Evolutionary conservation across 1,284 basidiomycete genomes (phyloP), one percentile per base, ranked within the genome.

Genomic region (Leccinum fallax): DNA sequence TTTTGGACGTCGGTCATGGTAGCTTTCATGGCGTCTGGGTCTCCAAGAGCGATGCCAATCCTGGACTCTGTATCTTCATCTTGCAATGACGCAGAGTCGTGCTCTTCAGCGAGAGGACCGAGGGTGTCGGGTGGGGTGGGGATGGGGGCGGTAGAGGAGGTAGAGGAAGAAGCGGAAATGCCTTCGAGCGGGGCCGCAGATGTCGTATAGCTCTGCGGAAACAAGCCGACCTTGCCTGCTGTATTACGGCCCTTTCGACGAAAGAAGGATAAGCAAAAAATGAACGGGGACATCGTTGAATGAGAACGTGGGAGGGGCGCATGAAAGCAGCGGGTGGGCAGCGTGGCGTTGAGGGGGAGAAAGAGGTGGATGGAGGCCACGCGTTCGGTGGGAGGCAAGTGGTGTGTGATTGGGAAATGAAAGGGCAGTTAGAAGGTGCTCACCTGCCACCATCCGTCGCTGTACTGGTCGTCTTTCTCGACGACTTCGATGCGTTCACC

Each of bases 391-490:
- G 32, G 40, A 43, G 52, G 53, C 57, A 53, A 55, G 55, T 52
- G 52, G 15, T 46, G 55, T 64, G 54, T 64, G 40, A n/a, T 53
- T 38, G 38, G 57, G 53, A 61, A 60, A 64, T 71, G 69, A 70
- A 61, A 53, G 48, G 55, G 26, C 0, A n/a, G 51, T 32, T 32
- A 32, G 10, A 32, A 10, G 32, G 53, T 63, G 81, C 92, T 77
- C 71, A 95, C 95, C 86, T 94, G 90, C 94, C 94, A 98, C 97
- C 97, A 99, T n/a, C 97, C 97, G 76, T 99, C 97, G 49, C 88
- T 87, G 74, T 95, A 99, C 61, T 88, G 80, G 66, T 99, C 97
- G 75, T 99, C 97, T 78, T 87, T 93, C 81, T 99, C 96, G 49
- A 98, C 67, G 51, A 99, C 88, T 70, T 92, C 86, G 71, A 99